Conservation (phyloP, 169 alveolate species). For the Cryptosporidium muris region DNA sequence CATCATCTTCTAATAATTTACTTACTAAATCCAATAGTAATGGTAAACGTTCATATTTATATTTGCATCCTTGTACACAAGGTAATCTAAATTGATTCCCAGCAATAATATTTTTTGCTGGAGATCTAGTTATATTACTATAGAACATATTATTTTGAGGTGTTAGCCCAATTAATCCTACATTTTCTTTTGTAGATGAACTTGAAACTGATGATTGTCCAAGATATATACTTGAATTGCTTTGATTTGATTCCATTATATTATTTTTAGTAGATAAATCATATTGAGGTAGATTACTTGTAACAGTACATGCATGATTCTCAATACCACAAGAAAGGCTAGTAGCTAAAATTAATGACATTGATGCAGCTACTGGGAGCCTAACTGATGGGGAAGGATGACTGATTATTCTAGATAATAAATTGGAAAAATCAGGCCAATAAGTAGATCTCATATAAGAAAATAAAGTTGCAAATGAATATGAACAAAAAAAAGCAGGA, state of each 20-base stretch:
- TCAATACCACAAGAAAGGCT: slow-evolving; percentile 26
- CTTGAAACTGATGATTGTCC: background rate
- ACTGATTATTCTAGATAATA: slow-evolving; percentile 10
- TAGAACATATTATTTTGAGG: slow-evolving; percentile 18
- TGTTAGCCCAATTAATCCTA: slow-evolving; percentile 1
- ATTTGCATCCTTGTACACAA: slow-evolving; percentile 19
- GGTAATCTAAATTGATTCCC: slow-evolving; percentile 24
- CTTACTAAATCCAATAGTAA: slow-evolving; percentile 11
- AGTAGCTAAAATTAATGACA: slow-evolving; percentile 42
- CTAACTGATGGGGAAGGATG: slow-evolving; percentile 25
- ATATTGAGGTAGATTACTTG: background rate
- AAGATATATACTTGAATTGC: background rate
- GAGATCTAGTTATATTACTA: background rate
- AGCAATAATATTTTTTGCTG: slow-evolving; percentile 1
- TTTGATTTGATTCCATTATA: background rate
- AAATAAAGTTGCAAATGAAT: slow-evolving; percentile 50
- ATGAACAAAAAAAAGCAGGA: slow-evolving; percentile 55
- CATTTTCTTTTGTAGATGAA: background rate
- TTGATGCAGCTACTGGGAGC: slow-evolving; percentile 59
- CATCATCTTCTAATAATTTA: slow-evolving; percentile 28
- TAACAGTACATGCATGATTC: background rate
- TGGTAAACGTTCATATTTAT: background rate
- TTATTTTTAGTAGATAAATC: background rate
- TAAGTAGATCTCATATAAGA: slow-evolving; percentile 20
- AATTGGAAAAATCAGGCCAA: slow-evolving; percentile 41